phyloP scores from a whole-genome alignment of 257 asterid species.

The Petunia axillaris region DNA sequence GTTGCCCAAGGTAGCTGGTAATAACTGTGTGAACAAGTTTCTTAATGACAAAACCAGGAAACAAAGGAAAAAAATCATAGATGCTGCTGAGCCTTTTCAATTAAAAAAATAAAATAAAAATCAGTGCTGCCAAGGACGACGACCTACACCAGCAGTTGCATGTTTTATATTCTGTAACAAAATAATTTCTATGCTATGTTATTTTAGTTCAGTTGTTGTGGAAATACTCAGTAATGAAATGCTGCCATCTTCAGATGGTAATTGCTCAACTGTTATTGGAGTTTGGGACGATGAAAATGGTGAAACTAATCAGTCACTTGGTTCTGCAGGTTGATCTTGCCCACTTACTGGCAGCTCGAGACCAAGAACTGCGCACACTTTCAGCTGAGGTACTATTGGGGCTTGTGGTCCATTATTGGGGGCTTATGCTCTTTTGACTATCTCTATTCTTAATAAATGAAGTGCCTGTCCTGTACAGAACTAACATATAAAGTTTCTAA shows the following conservation, averaged over 20 bases:
- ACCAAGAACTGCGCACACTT: conserved; percentile 93
- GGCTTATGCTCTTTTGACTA: neutral
- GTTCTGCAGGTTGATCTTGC: conserved; percentile 91
- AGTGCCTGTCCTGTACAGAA: neutral
- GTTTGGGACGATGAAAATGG: neutral
- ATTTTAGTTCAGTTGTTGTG: neutral
- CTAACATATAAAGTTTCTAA: neutral
- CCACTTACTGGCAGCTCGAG: conserved; percentile 91
- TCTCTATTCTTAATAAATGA: neutral
- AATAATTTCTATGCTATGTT: neutral
- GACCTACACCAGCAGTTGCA: neutral
- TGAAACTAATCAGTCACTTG: conserved; percentile 21
- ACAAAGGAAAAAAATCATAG: neutral
- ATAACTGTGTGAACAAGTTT: neutral
- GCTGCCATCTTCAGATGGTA: neutral
- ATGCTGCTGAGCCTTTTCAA: neutral
- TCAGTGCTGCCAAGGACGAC: neutral
- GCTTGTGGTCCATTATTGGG: neutral
- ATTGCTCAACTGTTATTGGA: conserved; percentile 7
- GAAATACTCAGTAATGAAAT: conserved; percentile 6
- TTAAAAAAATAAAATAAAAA: no score
- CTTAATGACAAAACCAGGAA: neutral
- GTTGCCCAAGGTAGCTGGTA: conserved; percentile 4
- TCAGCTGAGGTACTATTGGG: conserved; percentile 74
- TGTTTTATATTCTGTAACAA: neutral